Evolutionary conservation across 345 rosid genomes (phyloP).

Genomic region (Pelargonium nanum): DNA sequence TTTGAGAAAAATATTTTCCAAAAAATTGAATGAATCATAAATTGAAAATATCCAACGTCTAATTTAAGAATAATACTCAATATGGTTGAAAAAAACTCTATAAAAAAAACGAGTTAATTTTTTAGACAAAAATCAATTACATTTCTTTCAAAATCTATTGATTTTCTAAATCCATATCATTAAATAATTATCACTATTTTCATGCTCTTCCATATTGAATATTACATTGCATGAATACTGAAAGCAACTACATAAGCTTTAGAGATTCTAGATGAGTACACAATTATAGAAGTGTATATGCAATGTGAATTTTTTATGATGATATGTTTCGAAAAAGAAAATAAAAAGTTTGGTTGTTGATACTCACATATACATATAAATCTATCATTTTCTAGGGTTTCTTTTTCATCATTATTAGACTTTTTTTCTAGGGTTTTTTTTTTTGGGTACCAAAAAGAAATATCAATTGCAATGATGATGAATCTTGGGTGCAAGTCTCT

Average conservation of each 20-base stretch:
- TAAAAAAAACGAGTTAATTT: no score
- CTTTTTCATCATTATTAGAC: neutral
- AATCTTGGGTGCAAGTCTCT: constrained; percentile 81
- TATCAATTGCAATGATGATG: constrained; percentile 69
- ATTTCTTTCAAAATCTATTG: no score
- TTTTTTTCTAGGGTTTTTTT: constrained; percentile 13
- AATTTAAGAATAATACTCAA: no score
- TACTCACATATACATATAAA: neutral
- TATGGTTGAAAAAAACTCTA: no score
- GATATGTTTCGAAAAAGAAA: neutral
- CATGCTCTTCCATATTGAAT: neutral
- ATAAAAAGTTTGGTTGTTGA: neutral
- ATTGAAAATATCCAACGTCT: no score
- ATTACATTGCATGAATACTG: neutral
- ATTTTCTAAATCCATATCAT: no score
- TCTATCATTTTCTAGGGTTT: constrained; percentile 9
- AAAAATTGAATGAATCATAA: no score
- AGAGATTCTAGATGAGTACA: constrained; percentile 14
- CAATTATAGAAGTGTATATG: constrained; percentile 18
- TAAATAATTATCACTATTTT: no score
- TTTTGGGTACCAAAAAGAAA: constrained; percentile 25
- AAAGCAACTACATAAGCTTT: neutral
- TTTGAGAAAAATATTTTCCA: no score
- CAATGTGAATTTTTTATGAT: neutral
- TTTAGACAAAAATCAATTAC: no score